Evolutionary conservation across 2,329 filamentous ascomycete species (phyloP).

Genomic region (Cercospora sojina): DNA sequence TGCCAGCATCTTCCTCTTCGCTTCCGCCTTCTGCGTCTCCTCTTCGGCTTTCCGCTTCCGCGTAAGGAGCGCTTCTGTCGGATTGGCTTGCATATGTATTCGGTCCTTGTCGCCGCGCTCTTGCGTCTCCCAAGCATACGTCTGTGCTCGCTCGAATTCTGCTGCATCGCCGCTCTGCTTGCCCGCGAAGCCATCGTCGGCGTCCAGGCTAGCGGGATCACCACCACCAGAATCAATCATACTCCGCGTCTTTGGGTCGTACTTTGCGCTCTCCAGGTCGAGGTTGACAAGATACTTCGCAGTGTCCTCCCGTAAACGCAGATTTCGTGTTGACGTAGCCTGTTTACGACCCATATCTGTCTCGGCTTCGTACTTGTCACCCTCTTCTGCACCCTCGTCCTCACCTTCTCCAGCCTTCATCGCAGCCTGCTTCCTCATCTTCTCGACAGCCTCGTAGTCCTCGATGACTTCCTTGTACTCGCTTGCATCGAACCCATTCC

Average conservation of each 20-base stretch:
- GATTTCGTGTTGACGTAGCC: slow-evolving; percentile 82
- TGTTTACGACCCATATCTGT: slow-evolving; percentile 95
- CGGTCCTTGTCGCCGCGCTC: slow-evolving; percentile 76
- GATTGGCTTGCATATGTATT: slow-evolving; percentile 91
- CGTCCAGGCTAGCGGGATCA: slow-evolving; percentile 78
- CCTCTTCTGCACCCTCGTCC: slow-evolving; percentile 52
- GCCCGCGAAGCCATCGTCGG: slow-evolving; percentile 83
- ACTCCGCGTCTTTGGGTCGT: slow-evolving; percentile 91
- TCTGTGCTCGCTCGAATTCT: slow-evolving; percentile 86
- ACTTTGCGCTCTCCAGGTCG: slow-evolving; percentile 93
- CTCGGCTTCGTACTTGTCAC: slow-evolving; percentile 80
- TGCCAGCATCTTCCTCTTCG: slow-evolving; percentile 67
- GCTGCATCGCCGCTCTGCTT: slow-evolving; percentile 84
- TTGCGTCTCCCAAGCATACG: slow-evolving; percentile 93
- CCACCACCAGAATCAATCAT: slow-evolving; percentile 70
- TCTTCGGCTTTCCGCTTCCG: slow-evolving; percentile 79
- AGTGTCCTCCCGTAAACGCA: slow-evolving; percentile 92
- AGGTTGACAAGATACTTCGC: slow-evolving; percentile 95
- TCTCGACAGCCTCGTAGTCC: slow-evolving; percentile 83
- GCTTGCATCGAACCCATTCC: slow-evolving; percentile 93
- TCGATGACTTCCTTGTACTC: slow-evolving; percentile 87
- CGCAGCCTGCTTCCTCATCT: slow-evolving; percentile 55
- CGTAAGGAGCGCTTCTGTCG: slow-evolving; percentile 83
- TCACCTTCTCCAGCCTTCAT: slow-evolving; percentile 46
- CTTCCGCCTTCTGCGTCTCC: slow-evolving; percentile 64